phyloP scores from a whole-genome alignment of 108 stramenopile species.

The Parmales sp. region DNA sequence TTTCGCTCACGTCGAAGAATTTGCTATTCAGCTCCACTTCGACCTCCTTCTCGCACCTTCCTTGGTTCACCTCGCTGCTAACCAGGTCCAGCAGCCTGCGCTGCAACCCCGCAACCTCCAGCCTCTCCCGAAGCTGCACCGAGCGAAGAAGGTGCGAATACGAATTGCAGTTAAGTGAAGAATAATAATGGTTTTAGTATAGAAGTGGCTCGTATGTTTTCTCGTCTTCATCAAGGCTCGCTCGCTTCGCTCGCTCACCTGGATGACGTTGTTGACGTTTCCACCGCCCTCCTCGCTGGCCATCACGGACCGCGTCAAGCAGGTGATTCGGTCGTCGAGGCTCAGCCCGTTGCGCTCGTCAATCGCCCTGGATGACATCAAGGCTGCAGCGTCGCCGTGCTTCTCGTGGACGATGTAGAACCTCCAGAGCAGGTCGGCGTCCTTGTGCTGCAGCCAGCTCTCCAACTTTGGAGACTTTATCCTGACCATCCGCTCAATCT shows the following conservation, averaged over 20 bases:
- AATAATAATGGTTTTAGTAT: not conserved
- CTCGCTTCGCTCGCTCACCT: not conserved
- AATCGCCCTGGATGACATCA: conserved; percentile 33
- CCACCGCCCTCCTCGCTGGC: conserved; percentile 38
- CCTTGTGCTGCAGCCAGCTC: conserved; percentile 51
- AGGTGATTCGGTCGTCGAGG: conserved; percentile 54
- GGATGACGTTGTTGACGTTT: not conserved
- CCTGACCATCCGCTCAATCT: conserved; percentile 52
- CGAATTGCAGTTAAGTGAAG: not conserved
- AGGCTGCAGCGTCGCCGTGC: conserved; percentile 49
- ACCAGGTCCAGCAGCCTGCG: conserved; percentile 47
- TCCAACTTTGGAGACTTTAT: conserved; percentile 57
- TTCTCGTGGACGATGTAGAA: conserved; percentile 59
- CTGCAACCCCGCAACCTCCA: conserved; percentile 64
- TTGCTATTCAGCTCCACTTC: conserved; percentile 35
- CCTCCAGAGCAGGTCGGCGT: conserved; percentile 46
- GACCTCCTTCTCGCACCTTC: conserved; percentile 26
- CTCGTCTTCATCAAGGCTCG: not conserved
- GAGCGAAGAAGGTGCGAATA: not conserved
- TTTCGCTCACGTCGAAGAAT: conserved; percentile 46
- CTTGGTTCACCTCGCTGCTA: conserved; percentile 27
- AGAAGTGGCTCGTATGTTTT: not conserved
- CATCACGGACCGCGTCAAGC: conserved; percentile 47
- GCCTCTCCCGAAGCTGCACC: conserved; percentile 36
- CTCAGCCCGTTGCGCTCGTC: conserved; percentile 14